Conservation (phyloP, 352 stramenopile genomes). For the Pythium aphanidermatum region DNA sequence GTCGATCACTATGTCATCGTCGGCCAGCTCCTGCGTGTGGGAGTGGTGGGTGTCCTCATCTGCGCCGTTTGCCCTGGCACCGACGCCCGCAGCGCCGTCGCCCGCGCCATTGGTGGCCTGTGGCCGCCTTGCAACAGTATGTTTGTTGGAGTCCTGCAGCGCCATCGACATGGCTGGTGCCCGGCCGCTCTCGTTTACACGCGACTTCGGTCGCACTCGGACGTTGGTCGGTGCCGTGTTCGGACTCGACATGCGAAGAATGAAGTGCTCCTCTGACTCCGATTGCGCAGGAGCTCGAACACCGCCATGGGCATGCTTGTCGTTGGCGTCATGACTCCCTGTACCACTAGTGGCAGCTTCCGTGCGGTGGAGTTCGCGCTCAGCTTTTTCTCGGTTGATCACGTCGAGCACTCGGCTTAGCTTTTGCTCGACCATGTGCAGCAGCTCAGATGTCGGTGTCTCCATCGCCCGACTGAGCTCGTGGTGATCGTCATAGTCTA, state of each 20-base stretch:
- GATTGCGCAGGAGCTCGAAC: constrained; percentile 51
- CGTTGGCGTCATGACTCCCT: constrained; percentile 14
- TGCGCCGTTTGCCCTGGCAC: constrained; percentile 20
- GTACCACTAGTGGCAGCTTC: constrained; percentile 30
- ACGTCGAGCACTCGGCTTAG: constrained; percentile 76
- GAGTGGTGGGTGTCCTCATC: constrained; percentile 23
- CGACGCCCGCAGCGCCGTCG: too few relatives aligned
- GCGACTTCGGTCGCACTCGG: constrained; percentile 68
- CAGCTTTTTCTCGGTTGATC: constrained; percentile 77
- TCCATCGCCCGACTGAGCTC: constrained; percentile 64
- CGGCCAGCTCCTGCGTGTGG: constrained; percentile 2
- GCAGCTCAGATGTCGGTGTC: constrained; percentile 55
- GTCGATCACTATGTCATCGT: constrained; percentile 68
- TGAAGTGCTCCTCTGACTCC: constrained; percentile 82
- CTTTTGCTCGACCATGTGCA: constrained; percentile 81
- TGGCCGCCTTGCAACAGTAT: constrained; percentile 6
- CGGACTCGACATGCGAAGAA: constrained; percentile 70
- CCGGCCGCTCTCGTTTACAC: constrained; percentile 18
- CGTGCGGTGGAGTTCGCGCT: constrained; percentile 71
- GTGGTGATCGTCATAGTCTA: constrained; percentile 72
- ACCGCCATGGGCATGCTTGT: constrained; percentile 29
- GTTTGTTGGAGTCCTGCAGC: constrained; percentile 21
- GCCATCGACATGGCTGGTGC: constrained; percentile 15
- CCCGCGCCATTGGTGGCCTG: constrained; percentile 21
- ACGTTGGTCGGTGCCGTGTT: constrained; percentile 65